A percentile compares a stretch with the other conserved stretches of the same genome.
phyloP scores from a whole-genome alignment of 2,329 filamentous ascomycete genomes.

The Aspergillus chevalieri region DNA sequence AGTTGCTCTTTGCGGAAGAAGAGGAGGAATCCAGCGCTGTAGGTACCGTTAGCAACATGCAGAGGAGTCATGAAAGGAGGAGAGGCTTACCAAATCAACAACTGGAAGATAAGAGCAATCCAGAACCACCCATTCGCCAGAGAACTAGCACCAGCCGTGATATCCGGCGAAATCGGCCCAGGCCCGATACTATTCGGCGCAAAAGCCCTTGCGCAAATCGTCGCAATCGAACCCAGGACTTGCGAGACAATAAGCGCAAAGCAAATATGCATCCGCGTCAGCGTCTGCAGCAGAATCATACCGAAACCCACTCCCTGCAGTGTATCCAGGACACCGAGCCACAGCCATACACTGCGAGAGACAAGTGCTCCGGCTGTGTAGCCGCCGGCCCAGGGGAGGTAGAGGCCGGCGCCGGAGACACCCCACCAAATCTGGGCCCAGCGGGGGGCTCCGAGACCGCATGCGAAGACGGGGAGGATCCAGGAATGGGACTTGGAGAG shows the following conservation, averaged over 20 bases:
- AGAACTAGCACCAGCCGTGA: conserved; percentile 44
- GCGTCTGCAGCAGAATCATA: conserved; percentile 61
- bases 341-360: conserved; percentile 57
- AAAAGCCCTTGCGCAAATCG: conserved; percentile 55
- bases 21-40: conserved; percentile 34
- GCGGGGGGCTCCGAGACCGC: conserved; percentile 58
- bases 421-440: conserved; percentile 66
- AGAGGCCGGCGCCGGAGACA: conserved; percentile 54
- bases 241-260: conserved; percentile 57
- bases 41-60: conserved; percentile 1
- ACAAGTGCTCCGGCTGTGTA: conserved; percentile 51
- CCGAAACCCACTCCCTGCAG: conserved; percentile 62
- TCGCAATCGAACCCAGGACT: conserved; percentile 56
- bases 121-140: conserved; percentile 54
- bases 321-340: conserved; percentile 60
- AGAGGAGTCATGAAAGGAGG: conserved; percentile 30
- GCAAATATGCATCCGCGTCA: conserved; percentile 59
- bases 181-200: conserved; percentile 58
- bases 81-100: conserved; percentile 52
- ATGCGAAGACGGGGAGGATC: conserved; percentile 62
- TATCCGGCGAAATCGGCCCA: conserved; percentile 57
- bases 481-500: conserved; percentile 58
- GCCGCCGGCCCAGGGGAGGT: conserved; percentile 57
- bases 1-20: conserved; percentile 44
- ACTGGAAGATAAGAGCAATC: conserved; percentile 53